A percentile compares a stretch with the other conserved stretches of the same genome.
phyloP scores from a whole-genome alignment of 208 protist species.

The Trypanosoma lewisi region DNA sequence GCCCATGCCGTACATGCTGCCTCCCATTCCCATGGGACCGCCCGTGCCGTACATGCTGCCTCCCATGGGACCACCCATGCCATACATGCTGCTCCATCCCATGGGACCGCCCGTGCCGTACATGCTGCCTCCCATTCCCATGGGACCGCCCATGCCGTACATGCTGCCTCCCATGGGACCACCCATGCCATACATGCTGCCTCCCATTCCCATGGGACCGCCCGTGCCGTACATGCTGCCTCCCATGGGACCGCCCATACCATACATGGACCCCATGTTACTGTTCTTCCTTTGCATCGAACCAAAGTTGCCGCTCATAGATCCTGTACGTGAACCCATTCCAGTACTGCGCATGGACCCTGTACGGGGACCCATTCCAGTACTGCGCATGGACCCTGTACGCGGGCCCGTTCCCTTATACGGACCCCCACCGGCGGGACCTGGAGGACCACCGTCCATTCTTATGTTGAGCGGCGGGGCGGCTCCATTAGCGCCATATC shows the following conservation, averaged over 20 bases:
- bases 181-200: constrained; percentile 39
- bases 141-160: constrained; percentile 30
- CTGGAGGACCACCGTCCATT: not conserved
- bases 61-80: too few relatives aligned
- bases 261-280: constrained; percentile 1
- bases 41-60: constrained; percentile 44
- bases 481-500: not conserved
- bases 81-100: too few relatives aligned
- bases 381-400: constrained; percentile 26
- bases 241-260: not conserved
- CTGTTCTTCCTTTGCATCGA: constrained; percentile 21
- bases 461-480: not conserved
- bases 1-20: constrained; percentile 28
- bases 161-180: constrained; percentile 16
- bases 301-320: constrained; percentile 19
- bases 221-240: not conserved
- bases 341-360: not conserved
- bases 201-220: constrained; percentile 22
- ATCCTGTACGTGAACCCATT: not conserved
- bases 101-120: constrained; percentile 36
- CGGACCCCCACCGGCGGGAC: not conserved
- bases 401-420: constrained; percentile 20
- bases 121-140: constrained; percentile 36
- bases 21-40: constrained; percentile 20
- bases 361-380: not conserved